phyloP scores from a whole-genome alignment of 768 basidiomycete species.

The Rickenella mellea region DNA sequence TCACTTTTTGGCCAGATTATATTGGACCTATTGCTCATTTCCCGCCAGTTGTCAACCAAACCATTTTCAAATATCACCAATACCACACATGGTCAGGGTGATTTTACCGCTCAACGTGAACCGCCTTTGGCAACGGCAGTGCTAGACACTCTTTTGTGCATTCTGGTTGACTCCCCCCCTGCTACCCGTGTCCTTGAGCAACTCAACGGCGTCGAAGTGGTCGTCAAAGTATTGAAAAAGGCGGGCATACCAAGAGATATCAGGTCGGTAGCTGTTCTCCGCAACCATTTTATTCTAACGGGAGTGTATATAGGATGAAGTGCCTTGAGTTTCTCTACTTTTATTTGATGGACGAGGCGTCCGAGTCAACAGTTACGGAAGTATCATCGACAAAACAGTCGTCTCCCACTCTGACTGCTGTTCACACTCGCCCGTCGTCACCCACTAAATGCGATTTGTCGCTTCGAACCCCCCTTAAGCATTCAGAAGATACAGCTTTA shows the following conservation, averaged over 20 bases:
- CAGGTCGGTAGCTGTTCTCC: constrained; percentile 39
- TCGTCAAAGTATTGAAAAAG: constrained; percentile 84
- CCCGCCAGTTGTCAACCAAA: constrained; percentile 46
- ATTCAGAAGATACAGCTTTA: constrained; percentile 13
- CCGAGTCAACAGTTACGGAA: constrained; percentile 12
- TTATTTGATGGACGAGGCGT: constrained; percentile 77
- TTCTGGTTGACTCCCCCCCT: constrained; percentile 76
- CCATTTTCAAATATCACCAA: constrained; percentile 14
- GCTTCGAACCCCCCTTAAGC: constrained; percentile 17
- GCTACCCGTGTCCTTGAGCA: constrained; percentile 76
- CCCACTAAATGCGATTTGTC: constrained; percentile 19
- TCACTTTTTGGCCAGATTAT: constrained; percentile 41
- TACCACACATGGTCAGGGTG: constrained; percentile 2
- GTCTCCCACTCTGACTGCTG: constrained; percentile 16
- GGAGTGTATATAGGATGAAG: constrained; percentile 62
- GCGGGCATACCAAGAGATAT: constrained; percentile 82
- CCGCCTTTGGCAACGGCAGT: constrained; percentile 59
- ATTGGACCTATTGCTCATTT: constrained; percentile 59
- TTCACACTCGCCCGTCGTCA: constrained; percentile 22
- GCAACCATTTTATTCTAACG: not conserved
- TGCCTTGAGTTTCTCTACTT: constrained; percentile 93
- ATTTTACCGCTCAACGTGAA: constrained; percentile 6
- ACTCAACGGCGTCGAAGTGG: constrained; percentile 63
- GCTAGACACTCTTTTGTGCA: constrained; percentile 77
- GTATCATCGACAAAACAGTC: constrained; percentile 7